phyloP scores from a whole-genome alignment of 257 asterid species.

The Nicotiana paniculata region DNA sequence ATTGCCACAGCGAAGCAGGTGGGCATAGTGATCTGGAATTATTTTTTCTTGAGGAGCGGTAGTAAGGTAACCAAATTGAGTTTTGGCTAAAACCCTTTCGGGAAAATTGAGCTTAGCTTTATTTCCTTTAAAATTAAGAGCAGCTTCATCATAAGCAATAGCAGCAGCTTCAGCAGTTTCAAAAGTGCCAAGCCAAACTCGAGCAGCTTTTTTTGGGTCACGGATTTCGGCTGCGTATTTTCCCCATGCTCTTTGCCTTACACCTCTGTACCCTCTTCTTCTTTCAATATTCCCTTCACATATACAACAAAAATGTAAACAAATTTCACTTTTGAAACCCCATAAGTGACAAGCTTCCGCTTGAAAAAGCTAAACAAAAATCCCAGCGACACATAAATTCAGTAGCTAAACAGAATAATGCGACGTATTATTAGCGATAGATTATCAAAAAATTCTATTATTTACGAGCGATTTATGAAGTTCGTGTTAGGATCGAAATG shows the following conservation, averaged over 20 bases:
- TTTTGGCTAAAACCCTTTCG: conserved; percentile 4
- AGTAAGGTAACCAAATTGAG: conserved; percentile 12
- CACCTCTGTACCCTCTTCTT: conserved; percentile 11
- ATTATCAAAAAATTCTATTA: too few relatives aligned
- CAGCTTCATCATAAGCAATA: conserved; percentile 17
- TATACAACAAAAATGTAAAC: neutral
- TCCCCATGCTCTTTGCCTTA: conserved; percentile 9
- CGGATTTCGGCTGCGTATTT: conserved; percentile 15
- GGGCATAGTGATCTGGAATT: neutral
- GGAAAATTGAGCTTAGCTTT: conserved; percentile 17
- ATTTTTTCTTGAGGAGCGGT: neutral
- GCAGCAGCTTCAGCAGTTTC: conserved; percentile 12
- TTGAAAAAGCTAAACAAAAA: neutral
- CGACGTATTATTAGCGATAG: too few relatives aligned
- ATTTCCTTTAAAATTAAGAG: conserved; percentile 9
- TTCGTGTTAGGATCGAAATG: too few relatives aligned
- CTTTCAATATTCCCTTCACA: conserved; percentile 2
- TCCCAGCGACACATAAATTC: too few relatives aligned
- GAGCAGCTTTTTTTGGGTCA: conserved; percentile 9
- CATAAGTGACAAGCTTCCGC: neutral
- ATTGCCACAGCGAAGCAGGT: too few relatives aligned
- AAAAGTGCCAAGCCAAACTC: conserved; percentile 15
- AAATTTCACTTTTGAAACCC: too few relatives aligned
- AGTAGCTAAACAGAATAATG: too few relatives aligned
- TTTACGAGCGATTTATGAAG: too few relatives aligned